Evolutionary conservation across 2,329 filamentous ascomycete species (phyloP), one percentile per base, ranked within the genome.

Genomic region (Epichloe glyceriae): DNA sequence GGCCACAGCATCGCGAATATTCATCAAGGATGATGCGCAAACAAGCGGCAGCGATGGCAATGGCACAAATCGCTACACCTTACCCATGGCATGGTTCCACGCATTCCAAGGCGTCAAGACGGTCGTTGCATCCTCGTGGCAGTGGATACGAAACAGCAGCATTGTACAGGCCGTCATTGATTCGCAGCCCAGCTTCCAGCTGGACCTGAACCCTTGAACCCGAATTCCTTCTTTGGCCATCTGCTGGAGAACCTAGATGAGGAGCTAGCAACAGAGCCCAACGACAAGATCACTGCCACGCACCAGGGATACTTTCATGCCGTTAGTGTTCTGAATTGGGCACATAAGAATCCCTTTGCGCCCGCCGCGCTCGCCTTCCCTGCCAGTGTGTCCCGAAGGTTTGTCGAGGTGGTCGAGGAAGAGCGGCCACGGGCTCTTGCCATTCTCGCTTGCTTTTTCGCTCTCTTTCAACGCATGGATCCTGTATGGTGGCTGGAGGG

Each of bases 401-500:
- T 75, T 60, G 75, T 80, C 57, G 79, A 80, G 51, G 72, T 79
- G 33, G 71, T 86, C 12, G 74, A 77, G 54, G 69, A 73, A 50
- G 74, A 76, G 52, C 73, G 77, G 12, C 81, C 81, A 1, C 76
- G 81, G 12, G 79, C 81, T 2, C 69, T 85, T 30, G 74, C 76
- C 34, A 79, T 84, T 37, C 71, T 85, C 1, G 81, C 80, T 6
- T 81, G 78, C 61, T 85, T 83, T 62, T 84, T 84, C 58, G 81
- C 79, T 30, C 67, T 84, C 38, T 69, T 86, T 45, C 82, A 82
- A 59, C 73, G 74, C 35, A 70, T 84, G 54, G 76, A 83, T 53
- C 64, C 71, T 15, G 69, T 81, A 15, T 88, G 84, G 84, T 88
- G 84, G 83, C 68, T 86, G 30, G 73, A 80, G 19, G 81, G 83